phyloP scores from a whole-genome alignment of 805 yeast genomes.

The Cyberlindnera suaveolens region DNA sequence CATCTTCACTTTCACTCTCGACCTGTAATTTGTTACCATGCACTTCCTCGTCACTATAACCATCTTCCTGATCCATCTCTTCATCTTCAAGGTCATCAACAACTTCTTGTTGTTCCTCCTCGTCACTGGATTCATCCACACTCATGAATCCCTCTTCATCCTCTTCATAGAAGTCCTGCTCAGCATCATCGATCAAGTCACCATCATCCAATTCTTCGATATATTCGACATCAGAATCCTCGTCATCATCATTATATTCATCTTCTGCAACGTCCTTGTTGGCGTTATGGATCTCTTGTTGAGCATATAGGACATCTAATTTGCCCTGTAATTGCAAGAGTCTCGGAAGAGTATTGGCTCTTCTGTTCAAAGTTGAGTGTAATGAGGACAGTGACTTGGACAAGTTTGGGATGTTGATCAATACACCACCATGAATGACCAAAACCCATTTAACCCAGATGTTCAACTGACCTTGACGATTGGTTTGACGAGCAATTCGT shows the following conservation, averaged over 20 bases:
- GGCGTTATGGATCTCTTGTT: slow-evolving; percentile 52
- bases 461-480: slow-evolving; percentile 44
- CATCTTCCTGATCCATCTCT: slow-evolving; percentile 29
- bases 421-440: slow-evolving; percentile 73
- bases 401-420: slow-evolving; percentile 38
- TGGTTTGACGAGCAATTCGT: slow-evolving; percentile 51
- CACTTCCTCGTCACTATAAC: slow-evolving; percentile 28
- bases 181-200: slow-evolving; percentile 41
- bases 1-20: slow-evolving; percentile 19
- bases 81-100: slow-evolving; percentile 13
- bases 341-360: slow-evolving; percentile 63
- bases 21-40: slow-evolving; percentile 15
- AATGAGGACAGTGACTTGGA: slow-evolving; percentile 54
- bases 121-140: slow-evolving; percentile 26
- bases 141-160: slow-evolving; percentile 30
- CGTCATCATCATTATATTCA: slow-evolving; percentile 31
- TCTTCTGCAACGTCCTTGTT: slow-evolving; percentile 28
- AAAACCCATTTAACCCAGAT: slow-evolving; percentile 87
- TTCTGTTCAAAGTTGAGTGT: slow-evolving; percentile 57
- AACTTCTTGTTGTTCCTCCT: slow-evolving; percentile 18
- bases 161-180: slow-evolving; percentile 29
- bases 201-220: slow-evolving; percentile 57
- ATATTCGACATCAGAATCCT: slow-evolving; percentile 47
- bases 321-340: slow-evolving; percentile 80
- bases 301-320: slow-evolving; percentile 60